A percentile compares a stretch with the other conserved stretches of the same genome.
These are phyloP conservation scores for Gloeopeniophorella convolvens DNA, from an alignment of 768 basidiomycete genomes.

Conservation along the genomic window DNA sequence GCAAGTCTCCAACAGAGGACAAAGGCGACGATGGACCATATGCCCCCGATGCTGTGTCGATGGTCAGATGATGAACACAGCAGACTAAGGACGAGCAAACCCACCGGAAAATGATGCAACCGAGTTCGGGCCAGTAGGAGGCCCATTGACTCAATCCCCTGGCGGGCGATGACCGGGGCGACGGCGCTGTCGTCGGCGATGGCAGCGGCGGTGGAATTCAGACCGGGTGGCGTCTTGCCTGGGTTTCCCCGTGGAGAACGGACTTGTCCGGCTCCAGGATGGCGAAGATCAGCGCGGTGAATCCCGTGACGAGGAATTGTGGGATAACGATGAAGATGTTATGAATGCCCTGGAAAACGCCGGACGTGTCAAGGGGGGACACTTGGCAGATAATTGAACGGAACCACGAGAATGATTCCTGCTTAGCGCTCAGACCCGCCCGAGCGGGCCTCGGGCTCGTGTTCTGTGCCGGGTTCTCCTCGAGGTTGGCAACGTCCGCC, in stretches of 20 bases:
- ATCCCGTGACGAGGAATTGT: conserved; percentile 85
- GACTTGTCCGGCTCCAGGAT: conserved; percentile 65
- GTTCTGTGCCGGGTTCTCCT: not conserved
- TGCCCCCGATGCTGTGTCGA: conserved; percentile 21
- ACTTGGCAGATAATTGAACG: not conserved
- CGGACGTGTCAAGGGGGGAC: not conserved
- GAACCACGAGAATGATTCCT: conserved; percentile 78
- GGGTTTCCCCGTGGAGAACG: conserved; percentile 21
- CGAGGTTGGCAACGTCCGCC: conserved; percentile 11
- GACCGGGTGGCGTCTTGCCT: conserved; percentile 8
- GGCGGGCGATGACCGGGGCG: not conserved
- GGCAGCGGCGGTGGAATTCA: not conserved
- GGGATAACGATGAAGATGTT: conserved; percentile 92
- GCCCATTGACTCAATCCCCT: conserved; percentile 16
- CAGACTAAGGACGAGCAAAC: conserved; percentile 2
- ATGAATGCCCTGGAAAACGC: conserved; percentile 72
- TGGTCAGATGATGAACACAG: not conserved
- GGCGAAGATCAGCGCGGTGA: conserved; percentile 83
- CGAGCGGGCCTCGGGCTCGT: not conserved
- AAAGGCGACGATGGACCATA: conserved; percentile 24
- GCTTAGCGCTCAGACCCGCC: conserved; percentile 67
- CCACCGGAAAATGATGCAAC: conserved; percentile 38
- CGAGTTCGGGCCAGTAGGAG: conserved; percentile 29
- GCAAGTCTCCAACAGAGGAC: conserved; percentile 22
- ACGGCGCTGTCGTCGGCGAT: not conserved